Conservation (phyloP, 176 grass and related monocot species). For the Otatea glauca region DNA sequence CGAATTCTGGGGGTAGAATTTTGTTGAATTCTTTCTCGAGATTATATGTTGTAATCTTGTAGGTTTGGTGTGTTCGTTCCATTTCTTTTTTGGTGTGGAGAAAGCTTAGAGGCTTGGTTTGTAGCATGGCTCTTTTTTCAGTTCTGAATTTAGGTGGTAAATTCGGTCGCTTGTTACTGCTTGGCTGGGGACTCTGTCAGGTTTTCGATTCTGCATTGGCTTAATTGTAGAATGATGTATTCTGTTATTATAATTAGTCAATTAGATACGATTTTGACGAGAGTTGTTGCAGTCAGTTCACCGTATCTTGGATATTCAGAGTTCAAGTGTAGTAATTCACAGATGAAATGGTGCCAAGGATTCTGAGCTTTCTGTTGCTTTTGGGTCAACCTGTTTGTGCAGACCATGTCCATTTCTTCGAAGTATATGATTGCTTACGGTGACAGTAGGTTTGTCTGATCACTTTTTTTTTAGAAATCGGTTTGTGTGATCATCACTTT, state of each 20-base stretch:
- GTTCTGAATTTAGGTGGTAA: constrained; percentile 23
- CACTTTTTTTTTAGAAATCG: not conserved
- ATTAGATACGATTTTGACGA: not conserved
- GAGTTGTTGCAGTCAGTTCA: not conserved
- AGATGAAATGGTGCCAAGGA: not conserved
- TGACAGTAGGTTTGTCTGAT: constrained; percentile 14
- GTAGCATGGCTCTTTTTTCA: not conserved
- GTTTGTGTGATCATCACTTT: constrained; percentile 31
- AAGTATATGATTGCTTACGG: not conserved
- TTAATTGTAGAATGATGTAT: not conserved
- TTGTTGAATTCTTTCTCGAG: not conserved
- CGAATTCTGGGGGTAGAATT: not conserved
- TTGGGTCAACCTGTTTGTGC: not conserved
- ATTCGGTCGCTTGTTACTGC: not conserved
- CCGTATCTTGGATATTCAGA: not conserved
- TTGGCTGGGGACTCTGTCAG: not conserved
- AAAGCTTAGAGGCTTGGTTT: not conserved
- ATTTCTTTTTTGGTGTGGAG: not conserved
- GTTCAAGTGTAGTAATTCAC: not conserved
- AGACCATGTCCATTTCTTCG: constrained; percentile 28
- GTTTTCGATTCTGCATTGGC: not conserved
- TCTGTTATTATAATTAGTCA: not conserved
- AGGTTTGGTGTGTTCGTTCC: not conserved
- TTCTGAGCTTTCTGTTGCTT: not conserved
- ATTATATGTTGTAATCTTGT: not conserved